Base-by-base conservation (phyloP, 1,139 yeast species). In the Lodderomyces orthopsilosis region DNA sequence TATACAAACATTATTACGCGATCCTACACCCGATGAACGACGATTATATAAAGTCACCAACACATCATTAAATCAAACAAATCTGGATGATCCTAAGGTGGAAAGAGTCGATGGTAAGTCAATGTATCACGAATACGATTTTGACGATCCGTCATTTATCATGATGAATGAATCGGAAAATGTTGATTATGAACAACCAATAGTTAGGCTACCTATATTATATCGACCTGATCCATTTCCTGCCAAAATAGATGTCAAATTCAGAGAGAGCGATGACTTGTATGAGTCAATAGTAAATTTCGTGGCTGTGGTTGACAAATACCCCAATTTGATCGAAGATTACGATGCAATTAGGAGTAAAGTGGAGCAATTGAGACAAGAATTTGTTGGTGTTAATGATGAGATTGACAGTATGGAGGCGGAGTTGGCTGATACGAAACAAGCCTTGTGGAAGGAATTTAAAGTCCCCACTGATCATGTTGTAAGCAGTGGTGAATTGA, bases 1-100 rank as follows among this genome's bases (percentile, higher is more conserved):
- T 32, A 80, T 83, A 46, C 80, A 84, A 5, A 63, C 71, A n/a
- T 62, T 83, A 33, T 65, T 84, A 26, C 72, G 83, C 49, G 89
- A 83, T 57, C 80, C 86, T 2, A 78, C 79, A 27, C 58, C 58
- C 1, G 75, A 74, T 40, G 90, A 83, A 51, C 74, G 66, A 22
- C 62, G 74, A 2, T 57, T 82, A 36, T 81, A 80, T 52, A 65
- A 61, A 30, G 62, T 73, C 3, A 26, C 19, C 14, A 23, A 19
- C 17, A 12, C 28, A 13, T 13, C 18, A 14, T 12, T 10, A 10
- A 22, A 13, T 15, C 22, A 23, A n/a, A 4, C 34, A 3, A 26
- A 4, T 21, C 24, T 17, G 10, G 43, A 43, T 19, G 28, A 21
- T 19, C 41, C 32, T 7, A 28, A 36, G 18, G 35, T 43, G 0